These are phyloP conservation scores for Neoarthrinium moseri DNA, from an alignment of 2,329 filamentous ascomycete species.

Conservation along the genomic window DNA sequence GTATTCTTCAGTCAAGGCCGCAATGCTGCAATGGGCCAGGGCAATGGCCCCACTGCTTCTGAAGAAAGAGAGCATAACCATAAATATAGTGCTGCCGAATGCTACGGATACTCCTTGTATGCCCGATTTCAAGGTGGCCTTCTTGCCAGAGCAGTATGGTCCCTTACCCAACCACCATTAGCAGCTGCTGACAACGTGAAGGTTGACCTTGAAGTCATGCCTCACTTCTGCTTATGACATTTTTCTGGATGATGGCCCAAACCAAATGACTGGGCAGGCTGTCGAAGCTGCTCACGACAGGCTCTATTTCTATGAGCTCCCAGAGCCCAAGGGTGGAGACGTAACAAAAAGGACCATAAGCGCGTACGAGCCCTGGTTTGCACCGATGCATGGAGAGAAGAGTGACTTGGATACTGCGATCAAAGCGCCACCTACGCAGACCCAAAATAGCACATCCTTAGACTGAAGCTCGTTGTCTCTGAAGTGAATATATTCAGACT, in stretches of 20 bases:
- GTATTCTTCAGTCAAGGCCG: conserved; percentile 1
- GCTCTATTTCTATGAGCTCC: conserved; percentile 3
- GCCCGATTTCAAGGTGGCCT: neutral
- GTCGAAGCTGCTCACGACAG: conserved; percentile 4
- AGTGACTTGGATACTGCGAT: neutral
- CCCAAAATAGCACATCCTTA: neutral
- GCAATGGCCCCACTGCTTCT: neutral
- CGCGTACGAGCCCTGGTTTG: conserved; percentile 4
- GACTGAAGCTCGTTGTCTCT: too few species aligned
- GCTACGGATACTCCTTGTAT: neutral
- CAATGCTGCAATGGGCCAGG: neutral
- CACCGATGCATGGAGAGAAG: neutral
- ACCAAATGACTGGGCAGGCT: neutral
- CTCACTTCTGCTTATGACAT: neutral
- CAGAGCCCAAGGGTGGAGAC: conserved; percentile 3
- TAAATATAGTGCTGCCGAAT: conserved; percentile 1
- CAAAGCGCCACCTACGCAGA: neutral
- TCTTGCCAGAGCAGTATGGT: conserved; percentile 5
- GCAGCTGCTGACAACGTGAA: neutral
- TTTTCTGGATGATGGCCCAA: neutral
- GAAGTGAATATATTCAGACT: neutral
- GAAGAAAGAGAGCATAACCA: conserved; percentile 1
- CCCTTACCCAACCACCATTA: too few species aligned
- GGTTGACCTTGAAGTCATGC: neutral
- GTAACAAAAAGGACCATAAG: neutral